Evolutionary conservation across 2,329 filamentous ascomycete species (phyloP).

Genomic region (Sarocladiaceae sp.): DNA sequence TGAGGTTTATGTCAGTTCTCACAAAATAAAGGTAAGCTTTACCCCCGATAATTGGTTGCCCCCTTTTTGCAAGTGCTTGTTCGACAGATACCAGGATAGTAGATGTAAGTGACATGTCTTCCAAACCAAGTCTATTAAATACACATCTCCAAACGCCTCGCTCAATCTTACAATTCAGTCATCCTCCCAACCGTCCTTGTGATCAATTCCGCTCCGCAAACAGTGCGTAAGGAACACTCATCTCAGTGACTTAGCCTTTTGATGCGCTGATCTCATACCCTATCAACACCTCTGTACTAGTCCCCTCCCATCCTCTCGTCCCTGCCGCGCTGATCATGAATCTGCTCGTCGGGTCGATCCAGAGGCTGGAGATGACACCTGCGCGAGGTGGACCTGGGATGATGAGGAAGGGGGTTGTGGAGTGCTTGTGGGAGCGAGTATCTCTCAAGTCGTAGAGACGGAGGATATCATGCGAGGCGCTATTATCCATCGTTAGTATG

Average conservation of each 20-base stretch:
- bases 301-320: constrained; percentile 92
- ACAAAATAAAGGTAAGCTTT: background rate
- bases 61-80: background rate
- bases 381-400: constrained; percentile 81
- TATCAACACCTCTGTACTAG: constrained; percentile 81
- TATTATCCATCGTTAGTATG: constrained; percentile 26
- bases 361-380: constrained; percentile 81
- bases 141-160: background rate
- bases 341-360: constrained; percentile 79
- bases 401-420: constrained; percentile 90
- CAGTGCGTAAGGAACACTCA: no score
- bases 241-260: constrained; percentile 12
- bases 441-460: constrained; percentile 84
- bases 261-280: constrained; percentile 78
- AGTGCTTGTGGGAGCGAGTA: constrained; percentile 61
- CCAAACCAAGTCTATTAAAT: background rate
- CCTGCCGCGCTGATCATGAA: constrained; percentile 93
- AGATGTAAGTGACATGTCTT: no score
- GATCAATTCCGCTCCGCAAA: no score
- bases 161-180: background rate
- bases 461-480: constrained; percentile 89
- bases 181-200: background rate
- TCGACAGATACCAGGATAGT: background rate
- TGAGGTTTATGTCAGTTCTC: background rate
- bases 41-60: background rate